phyloP scores from a whole-genome alignment of 139 green algal genomes.

The Nannochloris sp. region DNA sequence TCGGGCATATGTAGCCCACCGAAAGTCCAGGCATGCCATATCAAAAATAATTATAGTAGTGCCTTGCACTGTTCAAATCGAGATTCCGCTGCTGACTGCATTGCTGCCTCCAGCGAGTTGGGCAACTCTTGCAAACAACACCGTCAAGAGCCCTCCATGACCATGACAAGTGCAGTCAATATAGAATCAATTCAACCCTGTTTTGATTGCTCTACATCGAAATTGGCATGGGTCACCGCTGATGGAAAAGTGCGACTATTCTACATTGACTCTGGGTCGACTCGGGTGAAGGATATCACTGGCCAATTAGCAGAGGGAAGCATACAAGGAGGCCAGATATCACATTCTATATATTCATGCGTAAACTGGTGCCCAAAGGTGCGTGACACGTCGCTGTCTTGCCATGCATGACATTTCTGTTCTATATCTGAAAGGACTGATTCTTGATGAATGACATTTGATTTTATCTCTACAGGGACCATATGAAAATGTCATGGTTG shows the following conservation, averaged over 20 bases:
- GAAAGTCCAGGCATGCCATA: no score
- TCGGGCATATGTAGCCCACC: no score
- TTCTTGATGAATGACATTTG: no score
- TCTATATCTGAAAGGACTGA: no score
- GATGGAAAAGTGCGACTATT: background rate
- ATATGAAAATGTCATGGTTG: constrained; percentile 2
- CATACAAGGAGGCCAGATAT: background rate
- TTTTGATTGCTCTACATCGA: background rate
- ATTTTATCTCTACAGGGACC: background rate
- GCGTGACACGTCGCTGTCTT: background rate
- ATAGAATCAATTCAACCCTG: constrained; percentile 1
- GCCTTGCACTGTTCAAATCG: no score
- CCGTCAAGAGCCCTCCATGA: background rate
- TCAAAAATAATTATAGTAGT: no score
- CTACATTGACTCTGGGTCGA: background rate
- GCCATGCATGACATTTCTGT: no score
- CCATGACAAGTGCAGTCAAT: constrained; percentile 2
- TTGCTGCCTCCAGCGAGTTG: no score
- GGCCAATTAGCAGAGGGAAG: background rate
- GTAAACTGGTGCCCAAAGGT: background rate
- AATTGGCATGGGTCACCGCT: background rate
- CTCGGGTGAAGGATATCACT: background rate
- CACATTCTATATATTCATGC: constrained; percentile 2
- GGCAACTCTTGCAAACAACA: no score
- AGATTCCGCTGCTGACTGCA: no score